phyloP scores from a whole-genome alignment of 441 rosid genomes.

The Sinapis alba region DNA sequence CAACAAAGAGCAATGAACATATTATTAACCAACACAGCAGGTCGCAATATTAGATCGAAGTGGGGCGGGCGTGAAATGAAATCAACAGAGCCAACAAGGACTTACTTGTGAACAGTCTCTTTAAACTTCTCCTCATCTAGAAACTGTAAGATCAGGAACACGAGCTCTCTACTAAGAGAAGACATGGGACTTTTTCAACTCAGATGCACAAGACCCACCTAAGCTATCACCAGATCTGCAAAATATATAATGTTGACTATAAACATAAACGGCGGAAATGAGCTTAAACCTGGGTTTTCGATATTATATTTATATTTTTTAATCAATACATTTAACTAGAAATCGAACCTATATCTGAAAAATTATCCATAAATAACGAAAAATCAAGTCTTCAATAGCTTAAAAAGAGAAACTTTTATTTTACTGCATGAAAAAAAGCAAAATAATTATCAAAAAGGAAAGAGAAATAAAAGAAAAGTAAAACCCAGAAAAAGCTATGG shows the following conservation, averaged over 20 bases:
- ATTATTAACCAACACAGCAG: background rate
- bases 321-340: constrained; percentile 37
- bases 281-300: constrained; percentile 31
- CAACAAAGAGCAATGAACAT: constrained; percentile 19
- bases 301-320: background rate
- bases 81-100: background rate
- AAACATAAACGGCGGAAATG: constrained; percentile 22
- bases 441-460: constrained; percentile 37
- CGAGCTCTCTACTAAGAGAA: constrained; percentile 96
- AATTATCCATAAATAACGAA: constrained; percentile 31
- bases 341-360: constrained; percentile 40
- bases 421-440: constrained; percentile 40
- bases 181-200: constrained; percentile 58
- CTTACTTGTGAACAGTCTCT: constrained; percentile 94
- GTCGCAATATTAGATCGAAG: background rate
- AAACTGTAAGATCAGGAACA: constrained; percentile 94
- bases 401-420: constrained; percentile 48
- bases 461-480: constrained; percentile 7
- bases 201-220: constrained; percentile 41
- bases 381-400: constrained; percentile 38
- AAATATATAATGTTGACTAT: constrained; percentile 6
- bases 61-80: constrained; percentile 10
- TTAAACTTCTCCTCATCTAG: constrained; percentile 95
- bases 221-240: constrained; percentile 62
- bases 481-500: constrained; percentile 33